Evolutionary conservation across 495 filamentous ascomycete species (phyloP).

Genomic region (Xylaria intraflava): DNA sequence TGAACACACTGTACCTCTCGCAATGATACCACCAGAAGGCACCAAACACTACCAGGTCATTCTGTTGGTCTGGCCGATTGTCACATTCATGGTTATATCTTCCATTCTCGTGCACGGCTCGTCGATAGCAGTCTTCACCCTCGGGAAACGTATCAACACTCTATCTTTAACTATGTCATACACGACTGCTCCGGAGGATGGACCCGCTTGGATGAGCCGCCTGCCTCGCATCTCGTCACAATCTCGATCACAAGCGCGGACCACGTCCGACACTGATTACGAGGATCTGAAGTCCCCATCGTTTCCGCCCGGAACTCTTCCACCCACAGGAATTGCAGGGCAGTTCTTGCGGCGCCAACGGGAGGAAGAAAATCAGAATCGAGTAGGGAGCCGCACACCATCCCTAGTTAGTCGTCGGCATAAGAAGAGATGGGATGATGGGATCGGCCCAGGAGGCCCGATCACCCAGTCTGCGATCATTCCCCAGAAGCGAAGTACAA

Average conservation of each 20-base stretch:
- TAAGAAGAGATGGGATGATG: conserved; percentile 62
- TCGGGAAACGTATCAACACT: conserved; percentile 98
- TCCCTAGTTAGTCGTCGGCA: conserved; percentile 56
- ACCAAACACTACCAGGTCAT: conserved; percentile 61
- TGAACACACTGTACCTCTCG: conserved; percentile 61
- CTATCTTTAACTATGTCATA: conserved; percentile 93
- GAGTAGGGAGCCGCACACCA: conserved; percentile 48
- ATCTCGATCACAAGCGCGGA: conserved; percentile 79
- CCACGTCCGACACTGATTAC: conserved; percentile 46
- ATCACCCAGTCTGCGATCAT: conserved; percentile 86
- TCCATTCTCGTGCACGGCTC: conserved; percentile 97
- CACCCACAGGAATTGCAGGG: conserved; percentile 64
- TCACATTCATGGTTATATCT: conserved; percentile 84
- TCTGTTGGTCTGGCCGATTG: conserved; percentile 89
- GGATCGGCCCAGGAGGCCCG: conserved; percentile 76
- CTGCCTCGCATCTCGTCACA: conserved; percentile 83
- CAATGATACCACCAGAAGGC: conserved; percentile 47
- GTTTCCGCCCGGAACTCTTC: conserved; percentile 71
- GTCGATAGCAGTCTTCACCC: conserved; percentile 95
- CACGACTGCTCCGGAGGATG: conserved; percentile 81
- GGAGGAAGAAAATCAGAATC: conserved; percentile 61
- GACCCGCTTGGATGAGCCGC: conserved; percentile 89
- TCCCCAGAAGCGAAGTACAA: conserved; percentile 53
- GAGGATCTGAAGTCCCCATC: conserved; percentile 55
- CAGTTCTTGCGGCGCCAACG: conserved; percentile 77